Conservation (phyloP, 345 rosid species). For the Physaria fendleri region DNA sequence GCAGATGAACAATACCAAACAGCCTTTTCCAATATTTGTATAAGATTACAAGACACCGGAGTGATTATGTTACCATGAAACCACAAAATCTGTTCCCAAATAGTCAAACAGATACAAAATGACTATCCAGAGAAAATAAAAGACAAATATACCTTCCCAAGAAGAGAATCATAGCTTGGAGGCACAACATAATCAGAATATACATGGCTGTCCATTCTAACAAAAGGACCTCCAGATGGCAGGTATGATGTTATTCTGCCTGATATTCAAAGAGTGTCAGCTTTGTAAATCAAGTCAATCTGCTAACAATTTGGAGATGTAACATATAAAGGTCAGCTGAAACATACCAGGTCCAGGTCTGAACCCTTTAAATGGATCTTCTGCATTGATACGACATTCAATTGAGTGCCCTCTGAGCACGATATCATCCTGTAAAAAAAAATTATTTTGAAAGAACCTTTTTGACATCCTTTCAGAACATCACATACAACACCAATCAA, state of each 20-base stretch:
- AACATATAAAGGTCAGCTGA: background rate
- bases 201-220: constrained; percentile 97
- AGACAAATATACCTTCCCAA: constrained; percentile 72
- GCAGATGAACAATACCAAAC: background rate
- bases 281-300: background rate
- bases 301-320: background rate
- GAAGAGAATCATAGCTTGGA: constrained; percentile 96
- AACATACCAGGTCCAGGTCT: constrained; percentile 93
- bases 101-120: background rate
- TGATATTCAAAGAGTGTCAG: constrained; percentile 23
- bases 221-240: constrained; percentile 99
- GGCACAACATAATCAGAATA: constrained; percentile 98
- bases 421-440: constrained; percentile 64
- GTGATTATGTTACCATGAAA: background rate
- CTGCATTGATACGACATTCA: constrained; percentile 98
- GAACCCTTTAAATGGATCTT: constrained; percentile 95
- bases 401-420: constrained; percentile 96
- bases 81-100: background rate
- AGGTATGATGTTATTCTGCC: constrained; percentile 93
- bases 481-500: constrained; percentile 1
- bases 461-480: background rate
- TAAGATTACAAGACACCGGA: background rate
- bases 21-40: background rate
- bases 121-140: constrained; percentile 1
- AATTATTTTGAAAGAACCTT: background rate